phyloP scores from a whole-genome alignment of 352 stramenopile species.

The Saprolegnia diclina region DNA sequence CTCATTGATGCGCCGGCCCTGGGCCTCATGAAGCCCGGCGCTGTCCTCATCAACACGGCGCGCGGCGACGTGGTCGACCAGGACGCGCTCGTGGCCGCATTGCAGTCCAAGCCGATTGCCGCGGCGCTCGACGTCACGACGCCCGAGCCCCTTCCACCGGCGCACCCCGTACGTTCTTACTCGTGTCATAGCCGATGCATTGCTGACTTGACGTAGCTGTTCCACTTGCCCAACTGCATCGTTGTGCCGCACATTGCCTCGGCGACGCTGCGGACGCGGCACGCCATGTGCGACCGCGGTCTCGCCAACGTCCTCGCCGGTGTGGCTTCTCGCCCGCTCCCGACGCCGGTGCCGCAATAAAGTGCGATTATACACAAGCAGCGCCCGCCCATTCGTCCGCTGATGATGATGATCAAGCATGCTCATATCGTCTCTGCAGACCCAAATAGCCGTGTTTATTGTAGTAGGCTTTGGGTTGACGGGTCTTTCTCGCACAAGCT shows the following conservation, averaged over 20 bases:
- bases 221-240: conserved; percentile 60
- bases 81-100: conserved; percentile 49
- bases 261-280: conserved; percentile 41
- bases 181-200: not conserved
- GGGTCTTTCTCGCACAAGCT: no score
- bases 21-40: conserved; percentile 68
- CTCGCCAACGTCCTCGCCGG: conserved; percentile 55
- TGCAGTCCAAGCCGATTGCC: conserved; percentile 41
- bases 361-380: no score
- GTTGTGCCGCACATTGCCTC: conserved; percentile 49
- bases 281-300: conserved; percentile 66
- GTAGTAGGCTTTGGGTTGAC: no score
- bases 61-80: conserved; percentile 88
- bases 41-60: conserved; percentile 90
- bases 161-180: conserved; percentile 58
- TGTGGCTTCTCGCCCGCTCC: conserved; percentile 37
- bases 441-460: no score
- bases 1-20: conserved; percentile 73
- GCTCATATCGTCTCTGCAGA: no score
- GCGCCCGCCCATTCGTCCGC: no score
- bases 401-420: no score
- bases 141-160: conserved; percentile 82
- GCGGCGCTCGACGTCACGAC: conserved; percentile 82
- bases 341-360: conserved; percentile 27
- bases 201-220: conserved; percentile 27